A percentile compares a stretch with the other conserved stretches of the same genome.
Conservation (phyloP, 2,329 filamentous ascomycete genomes). For the Aspergillus sp. region DNA sequence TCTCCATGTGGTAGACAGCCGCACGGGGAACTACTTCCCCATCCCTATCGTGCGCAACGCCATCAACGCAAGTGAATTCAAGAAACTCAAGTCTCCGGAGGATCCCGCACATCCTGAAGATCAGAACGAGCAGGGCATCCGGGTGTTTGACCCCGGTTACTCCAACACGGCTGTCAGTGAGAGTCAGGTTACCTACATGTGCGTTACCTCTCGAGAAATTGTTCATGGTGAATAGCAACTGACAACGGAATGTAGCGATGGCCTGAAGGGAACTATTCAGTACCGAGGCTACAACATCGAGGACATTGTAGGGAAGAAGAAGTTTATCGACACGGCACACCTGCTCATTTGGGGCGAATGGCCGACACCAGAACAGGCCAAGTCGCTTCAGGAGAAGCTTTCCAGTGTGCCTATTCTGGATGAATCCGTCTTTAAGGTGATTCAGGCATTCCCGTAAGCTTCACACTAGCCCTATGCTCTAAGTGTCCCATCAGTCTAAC, state of each 20-base stretch:
- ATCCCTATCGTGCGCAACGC: constrained; percentile 5
- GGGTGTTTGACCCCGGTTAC: not conserved
- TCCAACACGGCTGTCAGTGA: constrained; percentile 3
- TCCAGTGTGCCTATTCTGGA: not conserved
- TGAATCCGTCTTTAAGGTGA: not conserved
- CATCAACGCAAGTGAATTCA: constrained; percentile 5
- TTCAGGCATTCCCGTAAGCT: not conserved
- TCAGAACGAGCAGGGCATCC: not conserved
- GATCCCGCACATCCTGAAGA: not conserved
- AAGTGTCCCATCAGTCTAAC: not conserved
- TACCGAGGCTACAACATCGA: not conserved
- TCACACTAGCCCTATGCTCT: not conserved
- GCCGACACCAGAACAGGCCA: not conserved
- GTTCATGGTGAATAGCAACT: not conserved
- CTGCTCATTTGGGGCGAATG: not conserved
- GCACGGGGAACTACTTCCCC: not conserved
- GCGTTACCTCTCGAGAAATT: not conserved
- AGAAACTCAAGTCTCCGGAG: not conserved
- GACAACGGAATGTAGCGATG: not conserved
- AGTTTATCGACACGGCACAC: not conserved
- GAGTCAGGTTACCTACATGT: constrained; percentile 4
- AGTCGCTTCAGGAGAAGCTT: not conserved
- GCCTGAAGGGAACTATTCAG: constrained; percentile 1
- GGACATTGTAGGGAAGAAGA: not conserved
- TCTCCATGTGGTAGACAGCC: constrained; percentile 39